Percentiles rank a stretch among this genome's conserved stretches.
phyloP scores from a whole-genome alignment of 768 basidiomycete genomes.

The Trametes punicea region DNA sequence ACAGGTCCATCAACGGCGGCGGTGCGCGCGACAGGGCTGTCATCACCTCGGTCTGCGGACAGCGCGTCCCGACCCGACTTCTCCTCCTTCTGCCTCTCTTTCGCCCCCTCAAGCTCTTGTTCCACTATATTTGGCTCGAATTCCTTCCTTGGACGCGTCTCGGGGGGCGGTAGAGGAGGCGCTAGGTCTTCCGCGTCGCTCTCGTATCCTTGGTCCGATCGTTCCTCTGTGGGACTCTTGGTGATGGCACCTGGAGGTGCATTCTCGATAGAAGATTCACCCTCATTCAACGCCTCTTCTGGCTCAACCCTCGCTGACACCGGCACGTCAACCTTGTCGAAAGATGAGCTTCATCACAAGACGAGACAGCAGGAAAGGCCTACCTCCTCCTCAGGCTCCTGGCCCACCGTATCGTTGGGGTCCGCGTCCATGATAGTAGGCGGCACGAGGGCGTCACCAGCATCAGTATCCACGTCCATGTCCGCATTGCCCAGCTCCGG shows the following conservation, averaged over 20 bases:
- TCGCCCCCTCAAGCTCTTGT: neutral
- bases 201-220: neutral
- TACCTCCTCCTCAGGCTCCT: slow-evolving; percentile 29
- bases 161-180: neutral
- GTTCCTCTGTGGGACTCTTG: neutral
- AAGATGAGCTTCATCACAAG: neutral
- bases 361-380: neutral
- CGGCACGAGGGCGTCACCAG: slow-evolving; percentile 28
- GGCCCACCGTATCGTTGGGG: slow-evolving; percentile 33
- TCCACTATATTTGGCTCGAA: neutral
- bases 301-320: neutral
- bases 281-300: neutral
- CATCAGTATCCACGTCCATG: slow-evolving; percentile 18
- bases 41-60: slow-evolving; percentile 3
- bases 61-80: neutral
- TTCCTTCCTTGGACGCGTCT: neutral
- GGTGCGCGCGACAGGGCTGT: slow-evolving; percentile 2
- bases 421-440: slow-evolving; percentile 32
- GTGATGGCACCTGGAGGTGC: neutral
- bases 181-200: neutral
- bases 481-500: slow-evolving; percentile 10
- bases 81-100: neutral
- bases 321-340: neutral
- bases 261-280: neutral
- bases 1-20: slow-evolving; percentile 11